Percentiles rank a stretch among this genome's conserved stretches.
Conservation (phyloP, 306 rosid species). For the Bauhinia variegata region DNA sequence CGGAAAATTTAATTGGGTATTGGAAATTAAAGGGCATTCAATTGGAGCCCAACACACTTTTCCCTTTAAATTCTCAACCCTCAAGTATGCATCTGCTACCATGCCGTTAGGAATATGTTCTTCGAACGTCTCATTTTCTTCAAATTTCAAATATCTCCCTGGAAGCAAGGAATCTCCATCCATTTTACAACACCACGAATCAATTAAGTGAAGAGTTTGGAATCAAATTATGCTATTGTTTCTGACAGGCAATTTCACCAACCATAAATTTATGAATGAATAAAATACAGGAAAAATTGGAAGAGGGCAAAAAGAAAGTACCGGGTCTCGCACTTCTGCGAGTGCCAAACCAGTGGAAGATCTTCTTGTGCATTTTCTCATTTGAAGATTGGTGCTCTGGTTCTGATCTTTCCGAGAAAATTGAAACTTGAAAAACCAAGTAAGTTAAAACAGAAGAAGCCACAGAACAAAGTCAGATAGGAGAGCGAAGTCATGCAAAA, state of each 20-base stretch:
- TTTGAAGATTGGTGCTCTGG: constrained; percentile 9
- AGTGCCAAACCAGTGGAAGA: constrained; percentile 30
- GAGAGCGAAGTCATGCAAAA: neutral
- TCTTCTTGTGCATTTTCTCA: constrained; percentile 46
- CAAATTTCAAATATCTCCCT: no score
- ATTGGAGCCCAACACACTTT: no score
- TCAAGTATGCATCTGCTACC: no score
- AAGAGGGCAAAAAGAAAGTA: neutral
- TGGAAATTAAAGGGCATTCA: no score
- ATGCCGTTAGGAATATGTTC: no score
- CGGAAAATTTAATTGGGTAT: no score
- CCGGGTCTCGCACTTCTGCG: constrained; percentile 35
- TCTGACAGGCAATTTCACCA: no score
- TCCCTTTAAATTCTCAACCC: no score
- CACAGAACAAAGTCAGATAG: no score
- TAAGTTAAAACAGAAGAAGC: no score
- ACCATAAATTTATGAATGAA: neutral
- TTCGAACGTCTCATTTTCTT: no score
- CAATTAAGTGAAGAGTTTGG: neutral
- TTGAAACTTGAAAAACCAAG: neutral
- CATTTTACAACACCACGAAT: neutral
- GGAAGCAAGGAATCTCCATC: neutral
- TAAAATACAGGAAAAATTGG: neutral
- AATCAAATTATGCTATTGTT: neutral
- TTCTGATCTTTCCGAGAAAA: neutral